Evolutionary conservation across 306 rosid genomes (phyloP).

Genomic region (Spatholobus suberectus): DNA sequence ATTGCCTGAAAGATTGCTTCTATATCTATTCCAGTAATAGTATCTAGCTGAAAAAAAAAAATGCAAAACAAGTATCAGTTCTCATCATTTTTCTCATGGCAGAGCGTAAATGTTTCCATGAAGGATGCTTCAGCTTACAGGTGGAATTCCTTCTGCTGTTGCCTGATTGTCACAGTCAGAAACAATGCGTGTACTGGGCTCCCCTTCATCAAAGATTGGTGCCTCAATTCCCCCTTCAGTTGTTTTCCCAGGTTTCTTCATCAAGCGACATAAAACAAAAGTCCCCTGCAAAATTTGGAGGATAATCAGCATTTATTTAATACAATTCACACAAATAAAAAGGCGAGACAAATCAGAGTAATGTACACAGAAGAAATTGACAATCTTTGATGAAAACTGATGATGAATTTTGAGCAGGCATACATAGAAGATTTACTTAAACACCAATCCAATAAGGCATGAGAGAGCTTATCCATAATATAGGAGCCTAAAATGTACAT

Average conservation of each 20-base stretch:
- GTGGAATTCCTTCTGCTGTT: background rate
- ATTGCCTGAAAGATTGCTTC: background rate
- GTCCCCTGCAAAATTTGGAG: constrained; percentile 49
- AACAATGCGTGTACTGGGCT: constrained; percentile 31
- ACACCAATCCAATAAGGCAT: background rate
- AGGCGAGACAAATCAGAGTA: background rate
- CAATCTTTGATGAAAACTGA: background rate
- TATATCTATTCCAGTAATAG: background rate
- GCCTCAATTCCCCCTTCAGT: constrained; percentile 22
- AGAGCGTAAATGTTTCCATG: background rate
- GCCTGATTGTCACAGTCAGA: constrained; percentile 29
- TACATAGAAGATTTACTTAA: background rate
- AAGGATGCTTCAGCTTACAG: constrained; percentile 51
- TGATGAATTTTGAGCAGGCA: background rate
- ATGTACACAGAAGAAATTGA: background rate
- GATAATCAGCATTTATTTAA: constrained; percentile 4
- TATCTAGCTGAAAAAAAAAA: constrained; percentile 27
- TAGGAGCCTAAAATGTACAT: background rate
- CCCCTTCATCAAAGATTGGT: constrained; percentile 38
- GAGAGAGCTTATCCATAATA: background rate
- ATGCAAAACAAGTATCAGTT: constrained; percentile 20
- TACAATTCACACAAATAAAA: constrained; percentile 6
- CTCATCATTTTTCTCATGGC: constrained; percentile 7
- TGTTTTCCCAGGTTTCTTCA: constrained; percentile 42
- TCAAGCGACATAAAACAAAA: constrained; percentile 61